Conservation (phyloP, 75 land plant species). For the Sequoiadendron giganteum region DNA sequence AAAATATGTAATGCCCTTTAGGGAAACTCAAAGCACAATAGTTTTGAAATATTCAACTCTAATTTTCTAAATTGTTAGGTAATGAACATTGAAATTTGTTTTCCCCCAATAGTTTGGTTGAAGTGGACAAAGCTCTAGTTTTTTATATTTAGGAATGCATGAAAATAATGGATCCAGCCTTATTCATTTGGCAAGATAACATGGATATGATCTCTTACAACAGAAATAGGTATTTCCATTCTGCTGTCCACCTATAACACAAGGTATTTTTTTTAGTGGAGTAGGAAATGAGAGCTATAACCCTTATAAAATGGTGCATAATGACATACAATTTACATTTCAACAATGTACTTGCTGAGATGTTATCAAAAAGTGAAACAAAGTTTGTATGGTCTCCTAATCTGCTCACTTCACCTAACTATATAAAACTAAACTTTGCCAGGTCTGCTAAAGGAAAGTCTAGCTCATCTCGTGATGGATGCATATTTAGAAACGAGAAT, state of each 20-base stretch:
- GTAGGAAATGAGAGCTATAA: too few relatives aligned
- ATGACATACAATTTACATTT: neutral
- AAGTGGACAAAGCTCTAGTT: neutral
- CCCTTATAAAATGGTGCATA: neutral
- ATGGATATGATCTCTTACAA: neutral
- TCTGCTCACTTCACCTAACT: neutral
- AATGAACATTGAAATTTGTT: neutral
- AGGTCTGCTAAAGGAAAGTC: too few relatives aligned
- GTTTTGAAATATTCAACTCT: neutral
- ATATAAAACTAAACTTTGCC: too few relatives aligned
- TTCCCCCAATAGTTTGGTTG: neutral
- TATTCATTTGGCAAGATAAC: neutral
- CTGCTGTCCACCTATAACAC: neutral
- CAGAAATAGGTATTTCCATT: neutral
- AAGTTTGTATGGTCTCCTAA: neutral
- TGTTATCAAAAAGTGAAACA: too few relatives aligned
- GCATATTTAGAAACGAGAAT: too few relatives aligned
- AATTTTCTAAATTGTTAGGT: neutral
- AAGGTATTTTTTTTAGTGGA: neutral
- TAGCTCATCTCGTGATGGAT: too few relatives aligned
- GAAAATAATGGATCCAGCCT: too few relatives aligned
- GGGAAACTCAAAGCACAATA: neutral
- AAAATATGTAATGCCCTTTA: neutral
- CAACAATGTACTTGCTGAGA: too few relatives aligned
- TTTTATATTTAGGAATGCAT: neutral